Evolutionary conservation across 768 basidiomycete genomes (phyloP).

Genomic region (Pisolithus sp.): DNA sequence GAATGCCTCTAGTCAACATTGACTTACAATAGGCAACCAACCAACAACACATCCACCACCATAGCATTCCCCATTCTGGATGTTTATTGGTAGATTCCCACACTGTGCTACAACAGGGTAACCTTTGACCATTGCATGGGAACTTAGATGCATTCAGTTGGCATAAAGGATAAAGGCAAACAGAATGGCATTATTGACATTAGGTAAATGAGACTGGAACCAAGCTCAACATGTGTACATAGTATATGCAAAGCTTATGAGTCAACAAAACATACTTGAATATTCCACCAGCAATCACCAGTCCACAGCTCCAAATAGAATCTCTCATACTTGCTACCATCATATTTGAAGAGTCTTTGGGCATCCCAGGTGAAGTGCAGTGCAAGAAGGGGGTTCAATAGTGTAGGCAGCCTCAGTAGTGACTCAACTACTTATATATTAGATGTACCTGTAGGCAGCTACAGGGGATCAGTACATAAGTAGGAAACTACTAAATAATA

Average conservation of each 20-base stretch:
- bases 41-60: slow-evolving; percentile 33
- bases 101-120: slow-evolving; percentile 26
- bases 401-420: too few species aligned
- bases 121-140: slow-evolving; percentile 31
- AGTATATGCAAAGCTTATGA: too few species aligned
- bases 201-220: neutral
- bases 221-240: too few species aligned
- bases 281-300: slow-evolving; percentile 29
- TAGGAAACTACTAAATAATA: too few species aligned
- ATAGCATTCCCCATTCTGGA: slow-evolving; percentile 28
- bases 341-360: slow-evolving; percentile 19
- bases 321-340: slow-evolving; percentile 19
- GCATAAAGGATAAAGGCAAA: slow-evolving; percentile 34
- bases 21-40: slow-evolving; percentile 33
- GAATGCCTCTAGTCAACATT: too few species aligned
- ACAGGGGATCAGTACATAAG: too few species aligned
- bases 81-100: slow-evolving; percentile 16
- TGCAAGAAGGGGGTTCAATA: slow-evolving; percentile 1
- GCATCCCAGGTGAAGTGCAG: slow-evolving; percentile 29
- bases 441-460: too few species aligned
- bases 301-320: slow-evolving; percentile 35
- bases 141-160: slow-evolving; percentile 33
- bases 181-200: slow-evolving; percentile 13
- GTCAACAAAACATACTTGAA: slow-evolving; percentile 19
- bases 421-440: too few species aligned